Base-by-base conservation (phyloP, 1,139 yeast genomes). In the Suhomyces chickasaworum region DNA sequence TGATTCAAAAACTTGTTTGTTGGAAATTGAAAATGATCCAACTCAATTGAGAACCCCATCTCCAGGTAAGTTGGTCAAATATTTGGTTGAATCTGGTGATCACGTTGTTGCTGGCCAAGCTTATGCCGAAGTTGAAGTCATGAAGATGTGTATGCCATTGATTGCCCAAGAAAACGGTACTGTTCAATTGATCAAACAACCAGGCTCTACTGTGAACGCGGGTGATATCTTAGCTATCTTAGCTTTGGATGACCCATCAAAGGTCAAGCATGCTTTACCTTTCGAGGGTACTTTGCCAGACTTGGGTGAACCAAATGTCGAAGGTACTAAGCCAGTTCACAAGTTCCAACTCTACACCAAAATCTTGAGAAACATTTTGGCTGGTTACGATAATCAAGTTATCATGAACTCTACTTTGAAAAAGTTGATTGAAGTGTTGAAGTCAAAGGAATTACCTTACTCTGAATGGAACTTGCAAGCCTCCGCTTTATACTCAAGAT, bases 11-110 rank as follows among this genome's bases (percentile, higher is more conserved):
- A 91, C 99, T 35, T 93, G 98, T 65, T 73, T 89, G 56, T 79
- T 93, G 55, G 99, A 93, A 70, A 86, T 80, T 50, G 99, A 93
- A 73, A 91, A 89, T 61, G 99, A 93, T 62, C 99, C 99, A 56
- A 93, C 99, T 41, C 99, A 95, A 73, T 78, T 95, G 63, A 85
- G 98, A 73, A 89, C 99, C 39, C 99, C 99, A 39, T 91, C 98
- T 37, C 99, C 99, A 45, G 99, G 99, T 77, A 93, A 95, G 71
- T 80, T 93, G 58, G 96, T 91, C 50, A 89, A 89, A 66, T 95
- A 83, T 68, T 77, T 93, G 59, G 96, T 93, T 51, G 98, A 93
- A 64, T 87, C 87, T 59, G 99, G 99, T 56, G 99, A 93, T 55
- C 98, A 91, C 61, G 82, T 93, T 58, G 73, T 72, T 52, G 84